A percentile compares a stretch with the other conserved stretches of the same genome.
Conservation (phyloP, 2,329 filamentous ascomycete species). For the Ascocoryne sarcoides region DNA sequence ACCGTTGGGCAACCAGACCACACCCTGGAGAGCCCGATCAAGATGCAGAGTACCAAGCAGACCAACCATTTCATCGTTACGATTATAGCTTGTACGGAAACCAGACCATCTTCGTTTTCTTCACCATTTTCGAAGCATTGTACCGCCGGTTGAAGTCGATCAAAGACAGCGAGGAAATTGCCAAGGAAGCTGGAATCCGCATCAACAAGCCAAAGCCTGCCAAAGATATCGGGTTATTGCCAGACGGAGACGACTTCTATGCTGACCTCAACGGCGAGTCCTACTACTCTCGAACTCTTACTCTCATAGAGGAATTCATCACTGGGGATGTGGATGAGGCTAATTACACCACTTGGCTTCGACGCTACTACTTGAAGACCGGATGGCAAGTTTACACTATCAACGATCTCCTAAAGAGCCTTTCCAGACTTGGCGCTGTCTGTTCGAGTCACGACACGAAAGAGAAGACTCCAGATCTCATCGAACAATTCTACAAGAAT, state of each 20-base stretch:
- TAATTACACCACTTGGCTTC: conserved; percentile 81
- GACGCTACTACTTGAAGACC: conserved; percentile 81
- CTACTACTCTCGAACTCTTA: conserved; percentile 79
- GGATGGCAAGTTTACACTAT: conserved; percentile 94
- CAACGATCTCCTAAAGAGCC: conserved; percentile 74
- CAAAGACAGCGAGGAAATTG: conserved; percentile 69
- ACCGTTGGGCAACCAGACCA: conserved; percentile 56
- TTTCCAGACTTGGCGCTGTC: conserved; percentile 72
- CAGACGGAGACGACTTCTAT: conserved; percentile 72
- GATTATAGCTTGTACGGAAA: conserved; percentile 90
- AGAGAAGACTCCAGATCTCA: conserved; percentile 87
- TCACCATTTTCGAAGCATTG: conserved; percentile 85
- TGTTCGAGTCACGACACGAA: conserved; percentile 81
- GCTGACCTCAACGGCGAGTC: conserved; percentile 51
- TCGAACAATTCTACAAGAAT: conserved; percentile 76
- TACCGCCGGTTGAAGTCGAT: conserved; percentile 77
- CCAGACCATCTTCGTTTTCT: conserved; percentile 86
- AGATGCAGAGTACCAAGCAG: conserved; percentile 51
- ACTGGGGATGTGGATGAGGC: conserved; percentile 72
- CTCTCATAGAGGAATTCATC: conserved; percentile 80
- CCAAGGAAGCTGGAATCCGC: conserved; percentile 64
- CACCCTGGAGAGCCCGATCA: conserved; percentile 34
- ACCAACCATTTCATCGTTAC: conserved; percentile 72
- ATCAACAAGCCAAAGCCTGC: conserved; percentile 72
- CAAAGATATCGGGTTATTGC: conserved; percentile 71